These are phyloP conservation scores for Meyerozyma carpophila DNA, from an alignment of 1,139 yeast species.

Conservation along the genomic window DNA sequence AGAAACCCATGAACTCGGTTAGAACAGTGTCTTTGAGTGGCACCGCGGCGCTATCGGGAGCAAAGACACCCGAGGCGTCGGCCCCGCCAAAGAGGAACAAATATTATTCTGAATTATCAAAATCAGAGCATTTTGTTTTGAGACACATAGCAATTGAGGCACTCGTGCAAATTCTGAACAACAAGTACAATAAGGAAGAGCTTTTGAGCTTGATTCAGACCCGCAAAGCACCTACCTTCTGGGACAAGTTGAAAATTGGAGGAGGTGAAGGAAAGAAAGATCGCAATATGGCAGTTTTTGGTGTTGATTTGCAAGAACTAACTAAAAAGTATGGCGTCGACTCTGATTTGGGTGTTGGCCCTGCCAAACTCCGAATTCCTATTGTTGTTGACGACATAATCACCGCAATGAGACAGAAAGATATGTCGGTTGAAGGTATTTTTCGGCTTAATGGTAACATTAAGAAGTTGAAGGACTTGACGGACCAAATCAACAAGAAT, in stretches of 20 bases:
- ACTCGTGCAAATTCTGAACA: conserved; percentile 35
- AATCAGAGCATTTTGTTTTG: conserved; percentile 55
- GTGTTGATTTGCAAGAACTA: conserved; percentile 66
- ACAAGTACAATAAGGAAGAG: conserved; percentile 45
- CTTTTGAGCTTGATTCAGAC: conserved; percentile 50
- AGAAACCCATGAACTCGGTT: conserved; percentile 30
- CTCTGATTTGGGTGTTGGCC: conserved; percentile 84
- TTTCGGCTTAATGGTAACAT: conserved; percentile 96
- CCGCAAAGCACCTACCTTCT: conserved; percentile 56
- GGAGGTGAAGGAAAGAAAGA: conserved; percentile 22
- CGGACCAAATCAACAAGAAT: conserved; percentile 67
- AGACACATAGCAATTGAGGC: conserved; percentile 69
- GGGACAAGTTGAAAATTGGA: conserved; percentile 63
- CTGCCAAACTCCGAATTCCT: conserved; percentile 75
- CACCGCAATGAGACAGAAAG: conserved; percentile 80
- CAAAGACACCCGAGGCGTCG: conserved; percentile 3
- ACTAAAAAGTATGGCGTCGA: conserved; percentile 80
- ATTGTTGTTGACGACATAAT: conserved; percentile 82
- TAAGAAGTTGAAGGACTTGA: conserved; percentile 67
- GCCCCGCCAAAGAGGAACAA: conserved; percentile 18
- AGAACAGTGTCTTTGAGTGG: conserved; percentile 15
- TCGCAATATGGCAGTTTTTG: conserved; percentile 55
- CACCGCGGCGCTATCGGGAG: conserved; percentile 12
- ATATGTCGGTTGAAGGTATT: conserved; percentile 95
- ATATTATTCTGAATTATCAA: conserved; percentile 69